Base-by-base conservation (phyloP, 371 early-diverging fungal genomes). In the Syncephalis plumigaleata region DNA sequence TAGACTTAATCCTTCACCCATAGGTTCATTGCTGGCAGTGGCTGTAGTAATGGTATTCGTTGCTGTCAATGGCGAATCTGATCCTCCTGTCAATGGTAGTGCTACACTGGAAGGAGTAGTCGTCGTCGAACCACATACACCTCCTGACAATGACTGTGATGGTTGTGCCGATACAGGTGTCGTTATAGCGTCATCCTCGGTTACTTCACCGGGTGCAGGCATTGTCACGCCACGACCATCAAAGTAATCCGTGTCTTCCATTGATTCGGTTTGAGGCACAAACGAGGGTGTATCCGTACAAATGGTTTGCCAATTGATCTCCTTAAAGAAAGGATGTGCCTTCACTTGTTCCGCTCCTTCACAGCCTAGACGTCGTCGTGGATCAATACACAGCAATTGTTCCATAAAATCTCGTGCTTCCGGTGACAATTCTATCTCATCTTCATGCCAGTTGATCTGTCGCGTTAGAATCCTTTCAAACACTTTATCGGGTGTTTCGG, bases 241-340 rank as follows among this genome's bases (percentile, higher is more conserved):
- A 75, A 96, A 96, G 59, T 93, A 93, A 18, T 83, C 84, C 0
- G 93, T 92, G 51, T 93, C 93, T 36, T 90, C 90, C 36, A 68
- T 61, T 39, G 70, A 63, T 2, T 71, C 73, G 0, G 82, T 72
- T 21, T 79, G 75, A 1, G 96, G 96, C 1, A 91, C 70, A 65
- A 96, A 96, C 0, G 76, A 70, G 0, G 91, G 83, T 17, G 77
- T 70, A 36, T 71, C 67, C 0, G 66, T 68, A 15, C 73, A 47
- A n/a, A 94, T 52, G 0, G 70, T 74, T 23, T 81, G 77, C 80
- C 79, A 83, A 42, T 79, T 54, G 21, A 83, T 59, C 9, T 55
- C 63, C 27, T 68, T 63, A 53, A 80, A 83, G 56, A 78, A 81
- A 0, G 72, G 65, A 47, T 83, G 83, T 0, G 60, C 45, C 44